Evolutionary conservation across 2,329 filamentous ascomycete genomes (phyloP).

Genomic region (Epichloe sylvatica): DNA sequence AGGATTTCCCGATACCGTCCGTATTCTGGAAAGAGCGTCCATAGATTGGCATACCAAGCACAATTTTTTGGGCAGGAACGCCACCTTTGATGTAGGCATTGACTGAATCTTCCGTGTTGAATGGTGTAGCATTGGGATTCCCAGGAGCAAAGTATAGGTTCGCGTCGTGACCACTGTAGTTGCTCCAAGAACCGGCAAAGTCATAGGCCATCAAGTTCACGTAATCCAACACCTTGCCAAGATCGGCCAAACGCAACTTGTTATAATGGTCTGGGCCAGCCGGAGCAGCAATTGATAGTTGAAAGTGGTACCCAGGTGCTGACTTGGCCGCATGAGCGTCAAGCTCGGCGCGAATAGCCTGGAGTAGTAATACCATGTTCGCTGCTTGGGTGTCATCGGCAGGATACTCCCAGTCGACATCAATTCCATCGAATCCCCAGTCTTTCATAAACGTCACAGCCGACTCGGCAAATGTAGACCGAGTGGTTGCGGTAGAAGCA

Average conservation of each 20-base stretch:
- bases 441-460: slow-evolving; percentile 60
- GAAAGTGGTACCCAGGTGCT: slow-evolving; percentile 35
- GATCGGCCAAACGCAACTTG: slow-evolving; percentile 31
- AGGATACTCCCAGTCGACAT: slow-evolving; percentile 28
- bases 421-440: slow-evolving; percentile 46
- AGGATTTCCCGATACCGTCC: slow-evolving; percentile 50
- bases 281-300: slow-evolving; percentile 39
- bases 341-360: slow-evolving; percentile 31
- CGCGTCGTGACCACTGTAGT: slow-evolving; percentile 50
- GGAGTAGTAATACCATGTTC: slow-evolving; percentile 31
- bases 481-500: slow-evolving; percentile 46
- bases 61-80: slow-evolving; percentile 51
- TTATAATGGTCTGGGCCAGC: slow-evolving; percentile 36
- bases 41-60: slow-evolving; percentile 60
- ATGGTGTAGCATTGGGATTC: slow-evolving; percentile 50
- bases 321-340: slow-evolving; percentile 32
- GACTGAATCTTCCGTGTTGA: slow-evolving; percentile 52
- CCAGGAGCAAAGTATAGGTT: slow-evolving; percentile 48
- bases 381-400: slow-evolving; percentile 24
- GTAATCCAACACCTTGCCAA: slow-evolving; percentile 38
- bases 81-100: slow-evolving; percentile 49
- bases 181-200: slow-evolving; percentile 59
- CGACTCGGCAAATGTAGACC: slow-evolving; percentile 52
- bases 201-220: slow-evolving; percentile 67
- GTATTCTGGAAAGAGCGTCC: slow-evolving; percentile 26